phyloP scores from a whole-genome alignment of 2,329 filamentous ascomycete genomes.

The Fusarium newnesense region DNA sequence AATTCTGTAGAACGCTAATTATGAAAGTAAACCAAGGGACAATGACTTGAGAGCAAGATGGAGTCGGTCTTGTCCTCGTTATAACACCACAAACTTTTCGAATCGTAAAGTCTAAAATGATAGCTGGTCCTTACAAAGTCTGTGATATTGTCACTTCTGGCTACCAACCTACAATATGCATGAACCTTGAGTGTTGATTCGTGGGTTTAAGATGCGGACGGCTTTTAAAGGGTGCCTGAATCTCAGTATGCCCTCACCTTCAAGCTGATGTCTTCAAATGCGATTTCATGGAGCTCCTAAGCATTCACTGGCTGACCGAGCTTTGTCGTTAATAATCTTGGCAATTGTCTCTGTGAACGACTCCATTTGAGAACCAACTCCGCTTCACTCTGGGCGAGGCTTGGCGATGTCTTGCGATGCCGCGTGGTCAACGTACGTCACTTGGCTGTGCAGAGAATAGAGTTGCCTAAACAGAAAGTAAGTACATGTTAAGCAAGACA shows the following conservation, averaged over 20 bases:
- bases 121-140: neutral
- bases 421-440: conserved; percentile 38
- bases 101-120: neutral
- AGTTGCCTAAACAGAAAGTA: conserved; percentile 19
- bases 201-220: neutral
- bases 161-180: neutral
- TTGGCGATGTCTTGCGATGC: conserved; percentile 21
- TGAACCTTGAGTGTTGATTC: neutral
- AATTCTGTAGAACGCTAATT: neutral
- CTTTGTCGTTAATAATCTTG: conserved; percentile 6
- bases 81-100: neutral
- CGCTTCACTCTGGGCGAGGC: conserved; percentile 25
- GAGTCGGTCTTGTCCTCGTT: neutral
- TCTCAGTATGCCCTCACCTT: conserved; percentile 2
- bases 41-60: neutral
- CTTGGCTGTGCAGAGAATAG: conserved; percentile 26
- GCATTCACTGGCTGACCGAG: neutral
- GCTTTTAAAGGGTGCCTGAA: neutral
- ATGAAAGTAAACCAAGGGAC: neutral
- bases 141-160: neutral
- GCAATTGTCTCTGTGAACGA: conserved; percentile 10
- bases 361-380: conserved; percentile 6
- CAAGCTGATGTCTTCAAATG: neutral
- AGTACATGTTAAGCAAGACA: neutral
- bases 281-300: conserved; percentile 4